Base-by-base conservation (phyloP, 331 rosid species). In the Cucumis variabilis region DNA sequence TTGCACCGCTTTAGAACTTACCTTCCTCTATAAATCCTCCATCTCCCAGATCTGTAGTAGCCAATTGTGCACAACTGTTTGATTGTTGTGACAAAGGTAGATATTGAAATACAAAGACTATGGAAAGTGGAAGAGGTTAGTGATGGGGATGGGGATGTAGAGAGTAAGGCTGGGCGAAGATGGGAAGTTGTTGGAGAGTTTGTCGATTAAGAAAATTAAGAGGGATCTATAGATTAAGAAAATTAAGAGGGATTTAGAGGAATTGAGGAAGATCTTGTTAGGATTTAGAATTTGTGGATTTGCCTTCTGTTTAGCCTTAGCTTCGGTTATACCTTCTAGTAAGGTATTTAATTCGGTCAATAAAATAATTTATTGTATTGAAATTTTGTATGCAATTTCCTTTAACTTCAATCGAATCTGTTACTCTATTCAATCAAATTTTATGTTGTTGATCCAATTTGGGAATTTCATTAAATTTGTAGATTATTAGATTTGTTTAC, bases 401-500 rank as follows among this genome's bases (percentile, higher is more conserved):
- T 75, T 73, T 10, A 30, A 41, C 44, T 75, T 76, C 20, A 48
- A 73, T 50, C n/a, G n/a, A n/a, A n/a, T n/a, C n/a, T n/a, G n/a
- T n/a, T n/a, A n/a, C n/a, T n/a, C n/a, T n/a, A n/a, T n/a, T n/a
- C n/a, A n/a, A n/a, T n/a, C 50, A 30, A 28, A 60, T 55, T 53
- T 51, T 51, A 27, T 55, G 24, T 50, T 27, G 60, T 30, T n/a
- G 10, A 41, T 83, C 44, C 24, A 67, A 24, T 68, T n/a, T 76
- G 11, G 73, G 80, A 71, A 70, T 44, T 71, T 88, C 71, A 69
- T 90, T 75, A 30, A 87, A 51, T 87, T 89, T 91, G 93, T 92
- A 97, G 98, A 93, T 92, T 50, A 71, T 93, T 14, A 98, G 96
- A 19, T 97, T 90, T 91, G 91, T 89, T 81, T 95, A 97, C 87